Base-by-base conservation (phyloP, 2,329 filamentous ascomycete genomes). In the Penicillium italicum region DNA sequence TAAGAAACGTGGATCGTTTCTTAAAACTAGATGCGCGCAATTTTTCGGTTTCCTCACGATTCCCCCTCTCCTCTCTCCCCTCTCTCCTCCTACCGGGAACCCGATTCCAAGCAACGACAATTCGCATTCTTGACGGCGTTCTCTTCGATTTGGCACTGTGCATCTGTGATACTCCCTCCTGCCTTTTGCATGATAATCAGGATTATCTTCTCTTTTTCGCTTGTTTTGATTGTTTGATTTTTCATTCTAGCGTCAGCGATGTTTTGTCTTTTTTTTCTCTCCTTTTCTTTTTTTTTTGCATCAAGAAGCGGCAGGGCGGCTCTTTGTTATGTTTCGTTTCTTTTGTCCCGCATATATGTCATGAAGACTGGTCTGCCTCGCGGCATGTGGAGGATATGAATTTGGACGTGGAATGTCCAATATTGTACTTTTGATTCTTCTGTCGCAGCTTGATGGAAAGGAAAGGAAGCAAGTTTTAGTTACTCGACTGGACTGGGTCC, bases 301-400 rank as follows among this genome's bases (percentile, higher is more conserved):
- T 76, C 59, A 72, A 76, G 70, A 72, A 75, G 73, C 74, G 74
- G 75, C 74, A 74, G 76, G 75, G 72, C 74, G 75, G 75, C 74
- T 76, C 66, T 74, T 64, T 76, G 69, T 69, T 69, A 69, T 68
- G 66, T 61, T 65, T 68, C 66, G 52, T 66, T 58, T 71, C 67
- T 66, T 64, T 60, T 69, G 72, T 72, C 69, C 72, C 69, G 66
- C 70, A 73, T 75, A 73, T 73, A 74, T 73, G 71, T 77, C 73
- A 74, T 72, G 69, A 77, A 78, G 76, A 78, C 71, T 73, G 74
- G 75, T 74, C 62, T 71, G 76, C 76, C 76, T 78, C 76, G 65
- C 76, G 76, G 76, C 76, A 71, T 69, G 70, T 54, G 51, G 51
- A 50, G 72, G 73, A 74, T 73, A 74, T 71, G 72, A 65, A 74